phyloP scores from a whole-genome alignment of 1,139 yeast genomes.

The Blastobotrys niveus region DNA sequence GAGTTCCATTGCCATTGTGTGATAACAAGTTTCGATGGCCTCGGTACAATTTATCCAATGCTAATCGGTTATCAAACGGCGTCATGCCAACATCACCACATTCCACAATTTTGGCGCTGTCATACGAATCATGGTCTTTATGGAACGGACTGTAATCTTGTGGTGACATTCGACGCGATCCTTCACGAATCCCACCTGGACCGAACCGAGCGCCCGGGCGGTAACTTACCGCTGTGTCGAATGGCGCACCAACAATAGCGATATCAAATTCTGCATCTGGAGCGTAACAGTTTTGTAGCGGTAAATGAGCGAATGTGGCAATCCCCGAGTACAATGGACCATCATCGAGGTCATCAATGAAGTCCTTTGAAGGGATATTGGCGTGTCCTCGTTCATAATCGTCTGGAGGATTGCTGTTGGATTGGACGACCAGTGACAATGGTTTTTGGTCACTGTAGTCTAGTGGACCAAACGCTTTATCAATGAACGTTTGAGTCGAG shows the following conservation, averaged over 20 bases:
- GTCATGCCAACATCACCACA: constrained; percentile 78
- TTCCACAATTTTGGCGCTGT: constrained; percentile 54
- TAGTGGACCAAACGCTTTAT: constrained; percentile 10
- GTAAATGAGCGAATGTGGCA: constrained; percentile 64
- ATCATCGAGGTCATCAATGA: constrained; percentile 11
- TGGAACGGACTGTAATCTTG: constrained; percentile 42
- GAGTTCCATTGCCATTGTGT: background rate
- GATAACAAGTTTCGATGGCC: constrained; percentile 44
- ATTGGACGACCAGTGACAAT: background rate
- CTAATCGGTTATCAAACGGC: constrained; percentile 72
- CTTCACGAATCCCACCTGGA: constrained; percentile 66
- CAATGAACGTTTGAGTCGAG: constrained; percentile 3
- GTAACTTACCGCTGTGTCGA: constrained; percentile 69
- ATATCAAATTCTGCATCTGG: constrained; percentile 44
- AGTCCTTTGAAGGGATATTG: constrained; percentile 13
- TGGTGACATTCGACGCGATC: constrained; percentile 49
- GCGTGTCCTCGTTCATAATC: constrained; percentile 9
- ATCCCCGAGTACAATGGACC: constrained; percentile 18
- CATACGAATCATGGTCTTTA: constrained; percentile 55
- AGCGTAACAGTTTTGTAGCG: constrained; percentile 52
- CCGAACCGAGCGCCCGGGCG: constrained; percentile 78
- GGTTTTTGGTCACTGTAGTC: background rate
- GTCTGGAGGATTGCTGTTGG: constrained; percentile 2
- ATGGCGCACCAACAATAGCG: constrained; percentile 71
- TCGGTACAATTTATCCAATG: constrained; percentile 61